Conservation (phyloP, 1,139 yeast species). For the Debaryomyces coudertii region DNA sequence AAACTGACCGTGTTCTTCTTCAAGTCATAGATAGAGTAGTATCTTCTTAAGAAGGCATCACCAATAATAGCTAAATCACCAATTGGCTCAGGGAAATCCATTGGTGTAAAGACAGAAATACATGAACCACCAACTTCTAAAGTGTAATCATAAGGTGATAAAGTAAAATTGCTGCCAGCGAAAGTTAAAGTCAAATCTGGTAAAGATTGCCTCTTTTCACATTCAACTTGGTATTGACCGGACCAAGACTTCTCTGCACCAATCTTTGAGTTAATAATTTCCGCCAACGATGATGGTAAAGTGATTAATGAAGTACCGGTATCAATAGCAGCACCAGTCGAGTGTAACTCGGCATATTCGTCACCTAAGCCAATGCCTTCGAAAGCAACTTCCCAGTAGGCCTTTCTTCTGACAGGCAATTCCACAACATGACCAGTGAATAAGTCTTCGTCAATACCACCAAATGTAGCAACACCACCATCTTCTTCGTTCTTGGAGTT, state of each 20-base stretch:
- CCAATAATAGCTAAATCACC: conserved; percentile 97
- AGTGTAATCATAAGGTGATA: conserved; percentile 86
- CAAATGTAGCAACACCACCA: conserved; percentile 93
- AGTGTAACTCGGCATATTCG: conserved; percentile 79
- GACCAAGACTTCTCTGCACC: conserved; percentile 98
- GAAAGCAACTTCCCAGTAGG: conserved; percentile 97
- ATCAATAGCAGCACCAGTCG: conserved; percentile 96
- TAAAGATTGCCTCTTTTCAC: conserved; percentile 76
- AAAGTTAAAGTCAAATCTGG: conserved; percentile 92
- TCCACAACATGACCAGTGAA: conserved; percentile 84
- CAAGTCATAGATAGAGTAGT: conserved; percentile 90
- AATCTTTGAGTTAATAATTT: conserved; percentile 88
- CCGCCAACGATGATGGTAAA: conserved; percentile 92
- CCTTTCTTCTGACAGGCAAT: conserved; percentile 98
- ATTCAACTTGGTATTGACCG: conserved; percentile 93
- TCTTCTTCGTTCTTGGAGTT: conserved; percentile 60
- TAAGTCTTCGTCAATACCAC: conserved; percentile 81
- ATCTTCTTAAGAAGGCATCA: conserved; percentile 94
- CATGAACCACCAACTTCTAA: conserved; percentile 93
- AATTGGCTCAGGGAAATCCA: conserved; percentile 96
- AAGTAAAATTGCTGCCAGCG: conserved; percentile 87
- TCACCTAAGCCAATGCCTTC: conserved; percentile 90
- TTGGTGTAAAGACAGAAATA: conserved; percentile 92
- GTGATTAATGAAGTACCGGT: conserved; percentile 97
- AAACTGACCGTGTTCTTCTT: conserved; percentile 92